These are phyloP conservation scores for Immersiella caudata DNA, from an alignment of 495 filamentous ascomycete species.

Conservation along the genomic window DNA sequence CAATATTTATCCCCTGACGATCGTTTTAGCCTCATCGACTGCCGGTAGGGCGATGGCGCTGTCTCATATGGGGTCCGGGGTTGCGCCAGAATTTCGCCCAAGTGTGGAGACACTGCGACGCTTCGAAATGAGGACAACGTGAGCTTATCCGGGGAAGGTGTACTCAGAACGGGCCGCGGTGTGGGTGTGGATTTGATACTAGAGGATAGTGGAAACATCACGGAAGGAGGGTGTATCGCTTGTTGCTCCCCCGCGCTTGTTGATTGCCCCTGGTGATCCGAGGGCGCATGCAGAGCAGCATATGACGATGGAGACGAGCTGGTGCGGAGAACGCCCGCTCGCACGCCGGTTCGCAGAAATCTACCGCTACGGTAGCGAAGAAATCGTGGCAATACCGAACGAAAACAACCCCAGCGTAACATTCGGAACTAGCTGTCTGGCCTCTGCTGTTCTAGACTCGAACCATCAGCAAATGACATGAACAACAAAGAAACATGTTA, in stretches of 20 bases:
- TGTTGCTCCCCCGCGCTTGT: background rate
- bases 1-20: background rate
- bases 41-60: slow-evolving; percentile 1
- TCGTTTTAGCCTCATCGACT: slow-evolving; percentile 9
- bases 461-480: no score
- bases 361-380: background rate
- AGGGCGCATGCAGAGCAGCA: background rate
- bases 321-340: background rate
- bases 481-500: background rate
- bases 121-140: slow-evolving; percentile 15
- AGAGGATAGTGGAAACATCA: background rate
- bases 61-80: slow-evolving; percentile 4
- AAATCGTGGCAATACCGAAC: background rate
- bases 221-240: background rate
- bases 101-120: slow-evolving; percentile 1
- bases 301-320: background rate
- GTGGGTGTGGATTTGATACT: background rate
- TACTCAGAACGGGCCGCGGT: background rate
- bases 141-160: slow-evolving; percentile 17
- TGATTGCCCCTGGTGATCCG: background rate
- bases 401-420: background rate
- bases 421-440: background rate
- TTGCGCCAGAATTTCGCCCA: background rate
- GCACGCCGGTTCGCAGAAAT: background rate
- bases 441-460: background rate